Conservation (phyloP, 1,139 yeast species). For the Zygosaccharomyces pseudobailii region DNA sequence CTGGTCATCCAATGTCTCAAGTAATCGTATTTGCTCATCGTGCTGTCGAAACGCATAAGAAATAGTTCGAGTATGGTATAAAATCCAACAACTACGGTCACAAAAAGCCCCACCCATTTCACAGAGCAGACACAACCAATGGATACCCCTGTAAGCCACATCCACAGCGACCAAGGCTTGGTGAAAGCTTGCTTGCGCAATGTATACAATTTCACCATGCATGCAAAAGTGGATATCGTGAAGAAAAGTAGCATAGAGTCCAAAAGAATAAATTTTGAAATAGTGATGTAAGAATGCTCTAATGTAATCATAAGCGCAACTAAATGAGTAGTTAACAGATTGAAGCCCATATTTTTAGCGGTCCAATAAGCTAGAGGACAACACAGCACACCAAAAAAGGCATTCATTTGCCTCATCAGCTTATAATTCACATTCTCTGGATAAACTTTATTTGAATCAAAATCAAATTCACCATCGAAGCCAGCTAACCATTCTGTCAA, state of each 20-base stretch:
- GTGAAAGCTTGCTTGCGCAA: conserved; percentile 45
- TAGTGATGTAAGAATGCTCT: conserved; percentile 60
- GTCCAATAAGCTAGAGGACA: conserved; percentile 64
- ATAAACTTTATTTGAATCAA: conserved; percentile 55
- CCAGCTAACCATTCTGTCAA: conserved; percentile 64
- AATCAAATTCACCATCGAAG: conserved; percentile 59
- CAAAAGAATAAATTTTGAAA: conserved; percentile 65
- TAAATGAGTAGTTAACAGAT: conserved; percentile 46
- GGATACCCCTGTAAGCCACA: conserved; percentile 65
- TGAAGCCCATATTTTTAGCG: conserved; percentile 46
- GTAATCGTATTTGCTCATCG: conserved; percentile 43
- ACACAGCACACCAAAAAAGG: conserved; percentile 56
- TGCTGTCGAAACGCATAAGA: conserved; percentile 48
- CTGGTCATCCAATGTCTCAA: conserved; percentile 68
- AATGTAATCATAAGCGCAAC: conserved; percentile 56
- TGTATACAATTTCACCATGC: conserved; percentile 52
- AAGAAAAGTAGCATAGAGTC: conserved; percentile 72
- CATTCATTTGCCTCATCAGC: conserved; percentile 63
- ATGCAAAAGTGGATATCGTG: conserved; percentile 57
- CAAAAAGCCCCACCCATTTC: conserved; percentile 93
- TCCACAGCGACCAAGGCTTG: conserved; percentile 49
- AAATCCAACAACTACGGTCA: conserved; percentile 79
- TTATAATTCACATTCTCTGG: conserved; percentile 53
- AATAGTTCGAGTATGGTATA: conserved; percentile 74
- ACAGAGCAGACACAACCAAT: conserved; percentile 93